Percentiles rank a stretch among this genome's conserved stretches.
phyloP scores from a whole-genome alignment of 1,284 basidiomycete species.

The Microstroma glucosiphilum region DNA sequence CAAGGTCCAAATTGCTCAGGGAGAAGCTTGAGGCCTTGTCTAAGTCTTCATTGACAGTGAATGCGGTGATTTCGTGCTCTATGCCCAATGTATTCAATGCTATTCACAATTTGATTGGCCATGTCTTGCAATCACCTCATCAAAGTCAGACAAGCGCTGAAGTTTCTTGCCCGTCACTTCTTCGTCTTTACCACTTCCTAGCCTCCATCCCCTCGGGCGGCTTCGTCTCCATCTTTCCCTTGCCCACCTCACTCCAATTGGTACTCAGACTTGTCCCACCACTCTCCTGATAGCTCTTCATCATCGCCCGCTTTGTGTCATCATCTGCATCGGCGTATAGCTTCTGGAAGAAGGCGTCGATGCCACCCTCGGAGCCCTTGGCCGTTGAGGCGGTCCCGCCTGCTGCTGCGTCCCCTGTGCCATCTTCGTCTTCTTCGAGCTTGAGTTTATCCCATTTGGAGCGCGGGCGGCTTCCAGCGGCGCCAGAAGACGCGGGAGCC shows the following conservation, averaged over 20 bases:
- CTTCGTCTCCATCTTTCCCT: conserved; percentile 19
- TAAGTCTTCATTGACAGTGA: too few relatives aligned
- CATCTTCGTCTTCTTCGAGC: conserved; percentile 21
- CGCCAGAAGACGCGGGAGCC: not conserved
- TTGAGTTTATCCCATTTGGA: conserved; percentile 45
- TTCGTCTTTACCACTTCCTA: conserved; percentile 22
- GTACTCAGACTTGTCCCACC: conserved; percentile 45
- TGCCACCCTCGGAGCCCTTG: conserved; percentile 20
- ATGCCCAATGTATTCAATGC: too few relatives aligned
- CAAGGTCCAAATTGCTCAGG: conserved; percentile 54
- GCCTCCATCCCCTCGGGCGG: conserved; percentile 47
- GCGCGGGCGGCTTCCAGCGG: conserved; percentile 11
- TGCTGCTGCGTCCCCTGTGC: not conserved
- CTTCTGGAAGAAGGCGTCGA: conserved; percentile 46
- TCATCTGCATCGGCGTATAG: conserved; percentile 45
- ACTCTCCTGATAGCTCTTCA: conserved; percentile 46
- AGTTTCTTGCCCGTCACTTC: not conserved
- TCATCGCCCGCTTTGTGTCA: conserved; percentile 47
- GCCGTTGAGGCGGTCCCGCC: not conserved
- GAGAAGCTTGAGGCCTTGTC: conserved; percentile 17
- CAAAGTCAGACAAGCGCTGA: too few relatives aligned
- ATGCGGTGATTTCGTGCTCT: too few relatives aligned
- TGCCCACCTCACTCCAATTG: conserved; percentile 46
- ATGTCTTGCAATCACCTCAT: too few relatives aligned
- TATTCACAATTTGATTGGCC: too few relatives aligned